Conservation (phyloP, 352 stramenopile species). For the Globisporangium uncinulatum region DNA sequence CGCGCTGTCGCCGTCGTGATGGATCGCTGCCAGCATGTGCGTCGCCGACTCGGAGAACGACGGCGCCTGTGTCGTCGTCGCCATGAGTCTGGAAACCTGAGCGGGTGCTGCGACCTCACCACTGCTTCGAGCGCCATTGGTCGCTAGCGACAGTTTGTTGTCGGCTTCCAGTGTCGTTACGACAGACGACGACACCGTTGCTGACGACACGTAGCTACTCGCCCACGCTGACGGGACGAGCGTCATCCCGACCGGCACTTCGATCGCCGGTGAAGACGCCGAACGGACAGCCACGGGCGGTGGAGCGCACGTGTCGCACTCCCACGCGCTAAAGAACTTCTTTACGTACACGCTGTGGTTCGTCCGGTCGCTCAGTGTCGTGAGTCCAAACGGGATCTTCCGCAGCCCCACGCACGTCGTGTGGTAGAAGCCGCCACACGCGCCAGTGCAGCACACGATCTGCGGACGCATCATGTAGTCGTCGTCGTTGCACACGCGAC, state of each 20-base stretch:
- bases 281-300: background rate
- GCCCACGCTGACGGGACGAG: constrained; percentile 39
- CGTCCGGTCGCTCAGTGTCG: constrained; percentile 74
- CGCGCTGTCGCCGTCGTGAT: background rate
- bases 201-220: constrained; percentile 4
- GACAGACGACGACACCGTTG: background rate
- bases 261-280: background rate
- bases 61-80: background rate
- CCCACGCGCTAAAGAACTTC: constrained; percentile 79
- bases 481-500: constrained; percentile 61
- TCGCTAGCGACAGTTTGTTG: background rate
- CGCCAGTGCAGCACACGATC: constrained; percentile 48
- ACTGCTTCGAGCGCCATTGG: background rate
- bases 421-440: constrained; percentile 56
- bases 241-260: constrained; percentile 40
- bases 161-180: background rate
- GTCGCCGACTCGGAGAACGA: background rate
- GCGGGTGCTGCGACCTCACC: background rate
- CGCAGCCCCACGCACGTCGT: constrained; percentile 70
- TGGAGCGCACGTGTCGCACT: constrained; percentile 51
- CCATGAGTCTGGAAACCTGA: background rate
- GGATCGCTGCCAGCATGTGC: background rate
- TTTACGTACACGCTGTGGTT: constrained; percentile 78
- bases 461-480: constrained; percentile 82
- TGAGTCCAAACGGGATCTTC: constrained; percentile 79